phyloP scores from a whole-genome alignment of 495 filamentous ascomycete genomes.

The Aspergillus bertholletiae region DNA sequence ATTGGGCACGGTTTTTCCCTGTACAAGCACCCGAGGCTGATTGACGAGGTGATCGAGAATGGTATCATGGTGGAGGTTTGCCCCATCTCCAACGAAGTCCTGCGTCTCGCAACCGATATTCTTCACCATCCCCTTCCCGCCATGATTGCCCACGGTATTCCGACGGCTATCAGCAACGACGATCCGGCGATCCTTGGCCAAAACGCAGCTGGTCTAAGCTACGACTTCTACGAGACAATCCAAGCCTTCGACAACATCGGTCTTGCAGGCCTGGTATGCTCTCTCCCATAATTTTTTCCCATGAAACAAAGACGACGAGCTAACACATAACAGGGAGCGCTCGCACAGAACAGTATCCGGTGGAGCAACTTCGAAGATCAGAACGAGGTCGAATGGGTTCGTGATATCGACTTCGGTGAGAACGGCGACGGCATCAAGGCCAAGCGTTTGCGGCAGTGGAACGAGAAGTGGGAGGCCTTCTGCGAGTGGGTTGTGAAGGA shows the following conservation, averaged over 20 bases:
- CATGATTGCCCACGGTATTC: constrained; percentile 18
- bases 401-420: constrained; percentile 13
- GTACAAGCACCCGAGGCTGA: constrained; percentile 21
- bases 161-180: constrained; percentile 20
- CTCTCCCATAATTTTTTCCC: not conserved
- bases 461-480: constrained; percentile 16
- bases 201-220: constrained; percentile 13
- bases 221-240: constrained; percentile 20
- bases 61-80: constrained; percentile 19
- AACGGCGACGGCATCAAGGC: constrained; percentile 12
- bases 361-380: constrained; percentile 22
- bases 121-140: constrained; percentile 19
- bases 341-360: constrained; percentile 18
- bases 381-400: constrained; percentile 12
- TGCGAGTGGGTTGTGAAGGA: constrained; percentile 18
- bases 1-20: constrained; percentile 23
- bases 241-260: constrained; percentile 21
- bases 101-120: constrained; percentile 16
- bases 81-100: constrained; percentile 22
- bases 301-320: not conserved
- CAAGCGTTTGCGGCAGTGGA: constrained; percentile 10
- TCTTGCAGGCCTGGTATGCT: constrained; percentile 14
- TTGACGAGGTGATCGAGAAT: constrained; percentile 12
- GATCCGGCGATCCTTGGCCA: constrained; percentile 21
- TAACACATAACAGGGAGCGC: constrained; percentile 7